Evolutionary conservation across 129 eudicot species (phyloP), one percentile per base, ranked within the genome.

Genomic region (Cynara cardunculus): DNA sequence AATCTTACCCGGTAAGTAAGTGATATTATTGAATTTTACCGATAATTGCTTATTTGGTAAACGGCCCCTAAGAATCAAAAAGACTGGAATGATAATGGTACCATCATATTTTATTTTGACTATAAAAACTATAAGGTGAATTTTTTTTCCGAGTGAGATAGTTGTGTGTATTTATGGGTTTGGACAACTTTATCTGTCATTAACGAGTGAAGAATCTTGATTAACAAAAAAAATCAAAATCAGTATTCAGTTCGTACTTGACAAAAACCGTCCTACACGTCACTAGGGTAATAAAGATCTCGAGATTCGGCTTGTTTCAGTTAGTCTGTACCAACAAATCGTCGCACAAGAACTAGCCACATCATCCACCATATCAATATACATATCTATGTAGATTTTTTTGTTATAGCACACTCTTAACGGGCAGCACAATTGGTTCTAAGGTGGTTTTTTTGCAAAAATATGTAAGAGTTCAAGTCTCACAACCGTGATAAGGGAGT

Each of bases 191-290:
- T 11, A 65, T 44, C 8, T 68, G 68, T 74, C 75, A 74, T 53
- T 28, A 13, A 49, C 22, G 35, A 49, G 75, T 81, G 75, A 73
- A 5, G n/a, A 64, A 74, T 81, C 74, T 19, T 7, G 71, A 79
- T 79, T 77, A 79, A 79, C 35, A 10, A 16, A 9, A 37, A 14
- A 53, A 14, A 53, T 18, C 24, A 53, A 53, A 18, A 53, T 11
- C 49, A 39, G 11, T 10, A 24, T 41, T 73, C 2, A 7, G 14
- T 26, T 41, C 18, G 5, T 53, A 49, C 9, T 59, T 61, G 6
- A 22, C 7, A 7, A 13, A 32, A 64, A 65, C 25, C 16, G 1
- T 13, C 49, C 6, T 67, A 65, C 46, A 68, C 31, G 9, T 78
- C 46, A 41, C 3, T n/a, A 7, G 0, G 13, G 1, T n/a, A 37